Conservation (phyloP, 306 rosid genomes). For the Ammopiptanthus mongolicus region DNA sequence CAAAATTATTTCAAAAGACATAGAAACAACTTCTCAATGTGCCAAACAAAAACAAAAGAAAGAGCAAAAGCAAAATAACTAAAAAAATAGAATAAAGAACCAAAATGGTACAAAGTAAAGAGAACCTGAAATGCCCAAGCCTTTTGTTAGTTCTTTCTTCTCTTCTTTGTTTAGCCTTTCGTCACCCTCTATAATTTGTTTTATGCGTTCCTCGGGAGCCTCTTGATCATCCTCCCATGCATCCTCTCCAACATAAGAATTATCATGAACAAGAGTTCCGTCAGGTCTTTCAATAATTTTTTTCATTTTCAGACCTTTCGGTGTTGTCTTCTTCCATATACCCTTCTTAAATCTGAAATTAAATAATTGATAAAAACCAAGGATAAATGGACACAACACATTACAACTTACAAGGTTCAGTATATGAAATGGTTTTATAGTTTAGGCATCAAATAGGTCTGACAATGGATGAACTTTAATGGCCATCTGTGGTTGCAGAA, state of each 20-base stretch:
- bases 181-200: conserved; percentile 57
- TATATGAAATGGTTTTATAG: neutral
- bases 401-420: neutral
- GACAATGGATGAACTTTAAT: neutral
- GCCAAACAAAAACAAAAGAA: neutral
- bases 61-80: neutral
- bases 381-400: neutral
- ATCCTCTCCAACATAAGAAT: conserved; percentile 88
- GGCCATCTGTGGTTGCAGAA: neutral
- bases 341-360: conserved; percentile 78
- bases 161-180: conserved; percentile 47
- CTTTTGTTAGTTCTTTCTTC: conserved; percentile 58
- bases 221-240: conserved; percentile 86
- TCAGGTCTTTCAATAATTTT: conserved; percentile 76
- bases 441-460: conserved; percentile 14
- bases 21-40: neutral
- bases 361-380: conserved; percentile 5
- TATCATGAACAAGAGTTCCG: conserved; percentile 80
- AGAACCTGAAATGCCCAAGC: conserved; percentile 74
- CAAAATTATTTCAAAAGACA: neutral
- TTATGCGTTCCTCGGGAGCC: conserved; percentile 48
- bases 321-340: conserved; percentile 80
- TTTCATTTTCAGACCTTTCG: conserved; percentile 88
- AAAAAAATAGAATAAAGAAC: neutral
- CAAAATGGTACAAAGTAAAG: neutral